Base-by-base conservation (phyloP, 1,284 basidiomycete genomes). In the Trametes hirsuta region DNA sequence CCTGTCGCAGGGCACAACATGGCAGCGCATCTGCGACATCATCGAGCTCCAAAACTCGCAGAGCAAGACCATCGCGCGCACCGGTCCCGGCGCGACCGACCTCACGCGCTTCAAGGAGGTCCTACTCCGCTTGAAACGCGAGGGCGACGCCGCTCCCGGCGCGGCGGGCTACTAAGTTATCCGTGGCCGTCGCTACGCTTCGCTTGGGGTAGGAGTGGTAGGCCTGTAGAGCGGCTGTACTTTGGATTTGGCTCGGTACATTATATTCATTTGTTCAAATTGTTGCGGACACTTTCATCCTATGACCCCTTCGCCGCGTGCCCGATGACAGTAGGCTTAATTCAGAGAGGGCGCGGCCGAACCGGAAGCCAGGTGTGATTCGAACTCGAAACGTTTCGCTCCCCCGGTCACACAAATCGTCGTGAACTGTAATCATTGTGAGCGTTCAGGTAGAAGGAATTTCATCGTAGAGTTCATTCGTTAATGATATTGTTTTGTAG, bases 41-140 rank as follows among this genome's bases (percentile, higher is more conserved):
- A 78, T 98, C 60, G 94, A 96, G 65, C 82, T 99, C 45, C 88
- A 98, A 75, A 98, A 98, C 76, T 97, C 95, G 59, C 94, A 96
- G 77, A 94, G 91, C 80, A 99, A 98, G 82, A 98, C 96, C 0
- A 85, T 95, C 69, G 90, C 95, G 21, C 86, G 95, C 41, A 84
- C 90, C 40, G 93, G 93, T 15, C 79, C 93, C n/a, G 93, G 93
- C 21, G 93, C 94, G 44, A 94, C 91, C 1, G 97, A 99, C 72
- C 81, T 98, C 51, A 98, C 59, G 45, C 84, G 97, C 62, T 95
- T 95, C 84, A 97, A 94, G 78, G 96, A 97, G 74, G 90, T 97
- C 47, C 77, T 97, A 59, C 77, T 97, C 67, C 82, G 91, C 58
- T 77, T 98, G 69, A 91, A 88, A 78, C 82, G 95, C 66, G 94